Evolutionary conservation across 768 basidiomycete genomes (phyloP), one percentile per base, ranked within the genome.

Genomic region (Leucocoprinus sp.): DNA sequence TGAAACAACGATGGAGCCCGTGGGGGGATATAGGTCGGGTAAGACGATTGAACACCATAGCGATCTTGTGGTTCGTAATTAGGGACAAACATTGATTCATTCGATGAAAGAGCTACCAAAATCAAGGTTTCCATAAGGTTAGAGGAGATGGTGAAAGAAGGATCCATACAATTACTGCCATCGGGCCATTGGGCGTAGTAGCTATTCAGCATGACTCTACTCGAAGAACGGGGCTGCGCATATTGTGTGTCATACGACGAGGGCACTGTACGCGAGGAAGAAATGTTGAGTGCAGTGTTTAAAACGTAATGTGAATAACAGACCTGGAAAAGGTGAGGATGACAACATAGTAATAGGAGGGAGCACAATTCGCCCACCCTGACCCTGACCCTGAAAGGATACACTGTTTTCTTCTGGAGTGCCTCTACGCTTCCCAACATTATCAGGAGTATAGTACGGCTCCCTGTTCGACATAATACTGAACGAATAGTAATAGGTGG

Each of bases 281-380:
- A 63, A 67, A 65, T 27, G 67, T 78, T 80, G 75, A 80, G 76
- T 67, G 66, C 58, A 66, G 69, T 69, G 63, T 60, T 59, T 55
- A 58, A 59, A 64, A 74, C 64, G 74, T 67, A 64, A 72, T 59
- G 70, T 67, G 60, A 72, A 67, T 66, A 74, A 84, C 84, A 76
- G 79, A 86, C 84, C 84, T 86, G 84, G 77, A 82, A 81, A 83
- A 79, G 74, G 82, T 82, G 80, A 85, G 80, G 78, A 80, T 83
- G 82, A 82, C 82, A 84, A 82, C 59, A 78, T 77, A 67, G 80
- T 75, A 76, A 86, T 71, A 79, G 84, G 80, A 81, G 84, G 84
- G 66, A 85, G 79, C 72, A 84, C 76, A 73, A 81, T 78, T 79
- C 84, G 81, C 84, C 83, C 83, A 86, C 84, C 84, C 80, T 85